Evolutionary conservation across 2,329 filamentous ascomycete genomes (phyloP), one percentile per base, ranked within the genome.

Genomic region (Huntiella bhutanensis): DNA sequence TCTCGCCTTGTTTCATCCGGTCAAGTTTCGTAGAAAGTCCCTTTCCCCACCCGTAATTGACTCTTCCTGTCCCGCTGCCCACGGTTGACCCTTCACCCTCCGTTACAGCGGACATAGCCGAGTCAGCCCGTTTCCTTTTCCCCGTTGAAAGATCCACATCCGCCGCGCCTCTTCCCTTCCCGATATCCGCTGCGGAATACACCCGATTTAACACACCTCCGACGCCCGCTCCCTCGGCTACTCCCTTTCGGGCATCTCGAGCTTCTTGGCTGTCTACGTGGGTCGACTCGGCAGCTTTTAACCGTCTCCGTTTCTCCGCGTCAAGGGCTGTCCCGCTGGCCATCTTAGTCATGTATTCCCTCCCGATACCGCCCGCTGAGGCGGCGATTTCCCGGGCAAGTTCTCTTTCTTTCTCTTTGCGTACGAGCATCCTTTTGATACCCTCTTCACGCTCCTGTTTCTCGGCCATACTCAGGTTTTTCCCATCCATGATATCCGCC

Each of bases 361-460:
- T 72, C 2, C 81, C 82, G 0, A 79, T 70, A 4, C 77, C 77
- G 42, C 65, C 70, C 3, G 33, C 40, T 13, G 39, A 32, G 43
- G 71, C 64, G 7, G 73, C 74, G 2, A 91, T 66, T 53, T 74
- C 75, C 57, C 73, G 75, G 52, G 77, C 80, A 42, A 91, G 70
- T 17, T 83, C 77, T 15, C 75, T 67, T 58, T 88, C 83, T 55
- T 73, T 79, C 59, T 87, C 80, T 54, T 75, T 71, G 11, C 71
- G 72, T 4, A 75, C 71, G 4, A 86, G 63, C 3, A 71, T 70
- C 48, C 76, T 70, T 51, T 75, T 77, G 53, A 82, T 61, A 13
- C 73, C 71, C 52, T 86, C 82, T 44, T 76, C 73, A 49, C 72
- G 70, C 54, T 76, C 76, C 28, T 68, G 71, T 32, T 73, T 69